Base-by-base conservation (phyloP, 805 yeast species). In the Starmerella stigmatis region DNA sequence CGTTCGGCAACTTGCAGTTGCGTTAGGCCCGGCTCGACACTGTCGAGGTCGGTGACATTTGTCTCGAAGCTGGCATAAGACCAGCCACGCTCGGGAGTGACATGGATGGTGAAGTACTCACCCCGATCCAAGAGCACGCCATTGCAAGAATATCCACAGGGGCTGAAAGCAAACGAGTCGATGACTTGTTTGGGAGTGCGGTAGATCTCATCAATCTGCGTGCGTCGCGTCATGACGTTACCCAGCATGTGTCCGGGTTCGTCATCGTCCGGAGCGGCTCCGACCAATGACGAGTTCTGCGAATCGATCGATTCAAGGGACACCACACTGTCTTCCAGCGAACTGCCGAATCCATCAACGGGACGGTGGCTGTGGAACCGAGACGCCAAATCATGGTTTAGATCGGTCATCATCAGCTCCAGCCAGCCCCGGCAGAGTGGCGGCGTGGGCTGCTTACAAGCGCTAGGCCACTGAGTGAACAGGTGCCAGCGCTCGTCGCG, bases 11-110 rank as follows among this genome's bases (percentile, higher is more conserved):
- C 77, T n/a, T 71, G 72, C 26, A 71, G 59, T 55, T 79, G 74
- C 51, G 69, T 62, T 50, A 55, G 53, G 2, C 48, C 48, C 10
- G 32, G 17, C 35, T 57, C 69, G 51, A 44, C 67, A 46, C 64
- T 50, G 40, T 52, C 55, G 10, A 74, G 66, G 15, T 41, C 38
- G 7, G 81, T 79, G 32, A 78, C 84, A 62, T 85, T 89, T 17
- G 96, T 78, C 62, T 92, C 97, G 63, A 92, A 92, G 9, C 94
- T 83, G 4, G 97, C 97, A 64, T 89, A 89, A 5, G 96, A 85
- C 86, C 94, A 89, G 29, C 89, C 94, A 19, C 70, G 61, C 61
- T 92, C 97, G 0, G 97, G 97, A 0, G 98, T 92, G 33, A 92
- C 83, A 61, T 92, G 97, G 47, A 88, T 69, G 8, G 96, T 89